Evolutionary conservation across 1,284 basidiomycete genomes (phyloP).

Genomic region (Vanrija pseudolonga): DNA sequence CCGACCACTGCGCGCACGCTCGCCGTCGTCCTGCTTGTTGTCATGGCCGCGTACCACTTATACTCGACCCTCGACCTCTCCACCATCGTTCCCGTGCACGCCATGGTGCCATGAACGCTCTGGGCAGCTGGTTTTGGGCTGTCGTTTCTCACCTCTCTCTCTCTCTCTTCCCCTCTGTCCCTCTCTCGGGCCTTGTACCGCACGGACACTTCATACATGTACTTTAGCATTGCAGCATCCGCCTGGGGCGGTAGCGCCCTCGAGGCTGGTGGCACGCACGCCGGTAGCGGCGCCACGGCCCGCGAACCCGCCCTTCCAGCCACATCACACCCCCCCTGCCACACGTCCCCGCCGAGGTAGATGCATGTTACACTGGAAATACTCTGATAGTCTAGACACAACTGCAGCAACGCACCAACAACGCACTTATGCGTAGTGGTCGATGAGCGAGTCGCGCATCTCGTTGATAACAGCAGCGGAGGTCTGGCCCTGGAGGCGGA

Average conservation of each 20-base stretch:
- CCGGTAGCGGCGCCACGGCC: conserved; percentile 12
- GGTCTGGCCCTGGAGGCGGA: conserved; percentile 90
- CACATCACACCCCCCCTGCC: background rate
- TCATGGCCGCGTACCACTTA: conserved; percentile 14
- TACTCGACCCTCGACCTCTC: conserved; percentile 2
- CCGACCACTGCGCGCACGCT: conserved; percentile 4
- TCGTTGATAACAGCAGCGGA: conserved; percentile 83
- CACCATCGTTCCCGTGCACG: background rate
- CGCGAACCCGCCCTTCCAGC: background rate
- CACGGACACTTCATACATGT: background rate
- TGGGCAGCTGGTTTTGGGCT: background rate
- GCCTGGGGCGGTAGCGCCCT: background rate
- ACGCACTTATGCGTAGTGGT: conserved; percentile 73
- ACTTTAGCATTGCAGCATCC: background rate
- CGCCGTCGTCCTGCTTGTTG: conserved; percentile 8
- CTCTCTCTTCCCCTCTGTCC: conserved; percentile 3
- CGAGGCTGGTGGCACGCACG: conserved; percentile 9
- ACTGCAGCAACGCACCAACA: too few relatives aligned
- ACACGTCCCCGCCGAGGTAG: background rate
- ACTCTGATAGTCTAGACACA: too few relatives aligned
- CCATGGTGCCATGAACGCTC: background rate
- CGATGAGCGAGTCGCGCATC: conserved; percentile 90
- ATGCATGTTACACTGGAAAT: too few relatives aligned
- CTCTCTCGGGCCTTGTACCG: conserved; percentile 2
- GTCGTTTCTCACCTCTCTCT: background rate